Evolutionary conservation across 441 rosid species (phyloP), one percentile per base, ranked within the genome.

Genomic region (Rhodomyrtus psidioides): DNA sequence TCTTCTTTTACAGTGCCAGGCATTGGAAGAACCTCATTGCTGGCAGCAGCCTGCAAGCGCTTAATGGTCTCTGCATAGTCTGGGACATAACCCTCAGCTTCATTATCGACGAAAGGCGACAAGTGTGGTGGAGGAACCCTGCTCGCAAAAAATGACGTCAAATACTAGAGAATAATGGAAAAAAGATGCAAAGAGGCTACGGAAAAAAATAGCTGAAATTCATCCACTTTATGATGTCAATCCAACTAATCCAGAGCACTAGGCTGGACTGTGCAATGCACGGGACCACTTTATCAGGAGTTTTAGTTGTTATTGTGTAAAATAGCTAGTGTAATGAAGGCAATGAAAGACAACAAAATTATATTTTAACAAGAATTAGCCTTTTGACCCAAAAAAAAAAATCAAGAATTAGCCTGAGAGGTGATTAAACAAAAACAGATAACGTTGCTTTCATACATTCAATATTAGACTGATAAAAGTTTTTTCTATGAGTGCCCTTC

Each of bases 101-200:
- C 98, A 55, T 96, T 92, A 90, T 96, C 94, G 65, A 97, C 95
- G 90, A 96, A 96, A 39, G 99, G 98, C 21, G 98, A 93, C 85
- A 96, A 87, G 87, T 95, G 99, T 2, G 99, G 99, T 12, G 98
- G 99, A 83, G 96, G 97, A 82, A 91, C 89, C 88, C 99, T 97
- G 92, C 59, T 85, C 16, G 83, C 82, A 84, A 44, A 82, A 74
- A 88, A 74, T 39, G 6, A 57, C 23, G 34, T 85, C 84, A 54
- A 81, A 34, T 42, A 55, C 19, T 83, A 9, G 60, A 2, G 1
- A 83, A 55, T 12, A 3, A 53, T 23, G 27, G 30, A 83, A 12
- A 34, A 83, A 86, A 39, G 53, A 57, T 92, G 49, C 79, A 70
- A 70, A 70, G n/a, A 70, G 49, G 49, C 49, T 34, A 70, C 10